These are phyloP conservation scores for Ophiosphaerella korrae DNA, from an alignment of 2,329 filamentous ascomycete species.

Conservation along the genomic window DNA sequence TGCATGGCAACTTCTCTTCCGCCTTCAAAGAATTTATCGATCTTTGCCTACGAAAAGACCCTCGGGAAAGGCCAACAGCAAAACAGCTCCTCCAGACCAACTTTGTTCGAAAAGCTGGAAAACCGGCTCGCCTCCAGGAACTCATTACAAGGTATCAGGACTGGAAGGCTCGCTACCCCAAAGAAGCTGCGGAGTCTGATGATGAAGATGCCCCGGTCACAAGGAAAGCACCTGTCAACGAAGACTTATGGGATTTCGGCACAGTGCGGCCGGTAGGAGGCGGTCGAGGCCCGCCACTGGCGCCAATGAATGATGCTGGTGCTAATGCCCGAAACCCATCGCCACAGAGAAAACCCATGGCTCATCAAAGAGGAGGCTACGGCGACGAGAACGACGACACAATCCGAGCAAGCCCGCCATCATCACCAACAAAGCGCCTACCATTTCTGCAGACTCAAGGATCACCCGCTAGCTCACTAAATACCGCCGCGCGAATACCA, in stretches of 20 bases:
- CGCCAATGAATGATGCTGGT: conserved; percentile 78
- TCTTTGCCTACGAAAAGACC: conserved; percentile 84
- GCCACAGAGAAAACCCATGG: conserved; percentile 42
- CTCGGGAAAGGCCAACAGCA: conserved; percentile 83
- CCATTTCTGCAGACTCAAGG: conserved; percentile 34
- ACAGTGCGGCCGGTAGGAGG: conserved; percentile 77
- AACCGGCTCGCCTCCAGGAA: conserved; percentile 95
- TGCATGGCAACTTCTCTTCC: conserved; percentile 59
- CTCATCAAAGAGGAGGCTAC: conserved; percentile 24
- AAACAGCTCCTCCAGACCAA: conserved; percentile 86
- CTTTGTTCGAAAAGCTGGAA: conserved; percentile 89
- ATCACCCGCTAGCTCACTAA: conserved; percentile 48
- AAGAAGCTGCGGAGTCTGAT: conserved; percentile 61
- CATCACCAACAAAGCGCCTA: conserved; percentile 52
- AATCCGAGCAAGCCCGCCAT: conserved; percentile 43
- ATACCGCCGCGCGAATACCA: conserved; percentile 51
- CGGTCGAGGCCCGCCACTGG: conserved; percentile 61
- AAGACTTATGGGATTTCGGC: conserved; percentile 98
- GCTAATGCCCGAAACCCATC: conserved; percentile 69
- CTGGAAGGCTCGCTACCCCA: conserved; percentile 82
- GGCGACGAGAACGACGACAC: conserved; percentile 48
- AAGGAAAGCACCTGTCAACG: conserved; percentile 60
- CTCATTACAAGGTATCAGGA: conserved; percentile 88
- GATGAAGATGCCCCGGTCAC: conserved; percentile 45
- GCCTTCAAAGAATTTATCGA: conserved; percentile 59